A percentile compares a stretch with the other conserved stretches of the same genome.
Evolutionary conservation across 2,329 filamentous ascomycete species (phyloP).

Genomic region (Neofusicoccum kwambonambiense): DNA sequence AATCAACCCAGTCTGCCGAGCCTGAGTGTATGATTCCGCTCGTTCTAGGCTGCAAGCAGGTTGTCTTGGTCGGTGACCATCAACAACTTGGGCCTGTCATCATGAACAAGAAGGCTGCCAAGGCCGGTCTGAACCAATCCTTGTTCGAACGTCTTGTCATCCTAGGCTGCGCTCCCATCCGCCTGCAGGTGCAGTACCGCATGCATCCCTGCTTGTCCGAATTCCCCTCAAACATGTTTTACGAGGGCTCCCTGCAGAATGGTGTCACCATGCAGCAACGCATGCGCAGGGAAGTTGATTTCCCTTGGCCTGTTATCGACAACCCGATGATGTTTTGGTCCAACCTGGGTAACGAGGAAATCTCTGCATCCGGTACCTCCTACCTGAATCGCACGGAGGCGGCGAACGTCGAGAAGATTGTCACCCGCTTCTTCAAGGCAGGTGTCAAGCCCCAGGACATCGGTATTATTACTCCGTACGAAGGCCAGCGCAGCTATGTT

Average conservation of each 20-base stretch:
- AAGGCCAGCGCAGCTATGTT: slow-evolving; percentile 96
- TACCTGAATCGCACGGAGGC: slow-evolving; percentile 98
- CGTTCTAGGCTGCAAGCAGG: slow-evolving; percentile 95
- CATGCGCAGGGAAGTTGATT: slow-evolving; percentile 89
- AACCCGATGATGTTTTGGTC: slow-evolving; percentile 99
- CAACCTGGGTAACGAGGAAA: slow-evolving; percentile 95
- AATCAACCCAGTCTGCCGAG: slow-evolving; percentile 96
- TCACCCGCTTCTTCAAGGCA: slow-evolving; percentile 97
- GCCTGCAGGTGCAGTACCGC: slow-evolving; percentile 94
- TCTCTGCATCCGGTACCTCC: slow-evolving; percentile 94
- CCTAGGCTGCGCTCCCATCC: slow-evolving; percentile 84
- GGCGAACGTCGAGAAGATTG: slow-evolving; percentile 96
- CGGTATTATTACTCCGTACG: slow-evolving; percentile 97
- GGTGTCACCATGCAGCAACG: slow-evolving; percentile 88
- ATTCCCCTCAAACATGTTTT: slow-evolving; percentile 99
- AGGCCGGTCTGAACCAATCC: slow-evolving; percentile 96
- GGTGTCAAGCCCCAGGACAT: slow-evolving; percentile 92
- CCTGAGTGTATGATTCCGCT: slow-evolving; percentile 99
- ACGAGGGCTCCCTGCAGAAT: slow-evolving; percentile 95
- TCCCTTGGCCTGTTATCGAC: slow-evolving; percentile 93
- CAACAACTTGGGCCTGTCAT: slow-evolving; percentile 97
- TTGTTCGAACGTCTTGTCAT: slow-evolving; percentile 95
- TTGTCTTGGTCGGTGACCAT: slow-evolving; percentile 97
- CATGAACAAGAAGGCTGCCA: slow-evolving; percentile 99
- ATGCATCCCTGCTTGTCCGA: slow-evolving; percentile 98